Evolutionary conservation across 2,329 filamentous ascomycete species (phyloP).

Genomic region (Colletotrichum lentis): DNA sequence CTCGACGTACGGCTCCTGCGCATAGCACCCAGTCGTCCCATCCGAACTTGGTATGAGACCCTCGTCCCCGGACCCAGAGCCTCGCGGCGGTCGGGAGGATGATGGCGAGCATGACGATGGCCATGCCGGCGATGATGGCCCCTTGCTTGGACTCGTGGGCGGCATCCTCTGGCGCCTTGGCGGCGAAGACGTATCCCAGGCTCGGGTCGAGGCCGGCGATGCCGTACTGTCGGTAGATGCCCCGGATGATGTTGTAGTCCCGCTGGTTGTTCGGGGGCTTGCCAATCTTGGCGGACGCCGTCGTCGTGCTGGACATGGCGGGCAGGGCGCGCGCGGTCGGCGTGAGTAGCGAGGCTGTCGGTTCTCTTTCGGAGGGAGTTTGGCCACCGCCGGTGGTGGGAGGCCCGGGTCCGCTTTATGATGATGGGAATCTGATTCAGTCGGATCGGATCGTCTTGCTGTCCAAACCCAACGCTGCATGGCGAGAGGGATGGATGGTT

Average conservation of each 20-base stretch:
- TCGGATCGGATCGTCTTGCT: not conserved
- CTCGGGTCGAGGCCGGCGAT: constrained; percentile 29
- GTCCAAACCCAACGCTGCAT: constrained; percentile 6
- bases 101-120: constrained; percentile 31
- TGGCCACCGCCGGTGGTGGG: not conserved
- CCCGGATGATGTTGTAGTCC: constrained; percentile 34
- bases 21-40: constrained; percentile 34
- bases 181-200: constrained; percentile 27
- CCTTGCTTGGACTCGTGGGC: constrained; percentile 34
- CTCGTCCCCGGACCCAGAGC: constrained; percentile 18
- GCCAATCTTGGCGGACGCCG: constrained; percentile 29
- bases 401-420: constrained; percentile 22
- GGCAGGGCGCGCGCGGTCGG: not conserved
- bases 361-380: no score
- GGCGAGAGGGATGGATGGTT: not conserved
- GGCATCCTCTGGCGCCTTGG: constrained; percentile 14
- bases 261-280: constrained; percentile 29
- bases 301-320: constrained; percentile 31
- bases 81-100: constrained; percentile 21
- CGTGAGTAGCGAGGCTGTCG: not conserved
- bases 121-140: constrained; percentile 36
- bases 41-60: constrained; percentile 25
- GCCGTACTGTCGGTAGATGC: constrained; percentile 33
- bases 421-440: not conserved
- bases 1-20: constrained; percentile 27